Conservation (phyloP, 2,329 filamentous ascomycete species). For the Penicillium sp. region DNA sequence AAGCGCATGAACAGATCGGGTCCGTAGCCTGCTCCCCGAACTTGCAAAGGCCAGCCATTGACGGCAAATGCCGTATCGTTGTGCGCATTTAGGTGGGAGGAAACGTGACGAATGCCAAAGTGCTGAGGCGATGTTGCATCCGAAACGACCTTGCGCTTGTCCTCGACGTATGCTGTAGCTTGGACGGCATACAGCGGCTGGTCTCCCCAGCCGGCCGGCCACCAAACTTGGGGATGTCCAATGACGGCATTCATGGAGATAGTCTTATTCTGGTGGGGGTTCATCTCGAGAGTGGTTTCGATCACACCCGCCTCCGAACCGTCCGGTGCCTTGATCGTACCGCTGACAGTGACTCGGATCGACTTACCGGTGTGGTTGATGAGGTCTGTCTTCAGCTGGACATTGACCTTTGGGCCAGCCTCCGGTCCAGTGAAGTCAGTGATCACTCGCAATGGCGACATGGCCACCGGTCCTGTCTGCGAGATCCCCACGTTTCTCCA, state of each 20-base stretch:
- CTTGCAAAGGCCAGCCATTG: constrained; percentile 59
- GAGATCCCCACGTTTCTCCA: constrained; percentile 60
- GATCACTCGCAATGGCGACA: constrained; percentile 46
- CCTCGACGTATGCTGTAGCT: constrained; percentile 20
- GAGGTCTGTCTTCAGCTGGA: constrained; percentile 42
- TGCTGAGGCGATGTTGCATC: constrained; percentile 34
- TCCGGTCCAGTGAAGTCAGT: constrained; percentile 43
- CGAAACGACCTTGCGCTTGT: constrained; percentile 29
- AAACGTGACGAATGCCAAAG: constrained; percentile 58
- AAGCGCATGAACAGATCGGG: constrained; percentile 63
- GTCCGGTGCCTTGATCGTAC: constrained; percentile 19
- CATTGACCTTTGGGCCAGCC: constrained; percentile 39
- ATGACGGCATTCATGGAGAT: constrained; percentile 42
- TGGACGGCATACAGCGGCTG: constrained; percentile 53
- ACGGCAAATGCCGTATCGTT: constrained; percentile 58
- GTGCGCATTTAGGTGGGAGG: constrained; percentile 49
- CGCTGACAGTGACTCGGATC: constrained; percentile 22
- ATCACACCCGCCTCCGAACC: constrained; percentile 20
- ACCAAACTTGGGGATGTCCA: constrained; percentile 56
- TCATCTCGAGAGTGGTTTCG: constrained; percentile 39
- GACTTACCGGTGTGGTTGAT: constrained; percentile 30
- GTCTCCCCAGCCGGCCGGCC: constrained; percentile 59
- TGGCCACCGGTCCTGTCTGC: constrained; percentile 52
- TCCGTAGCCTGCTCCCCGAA: constrained; percentile 60
- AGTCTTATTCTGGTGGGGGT: constrained; percentile 39